Base-by-base conservation (phyloP, 306 rosid species). In the Cicer chorassanicum region DNA sequence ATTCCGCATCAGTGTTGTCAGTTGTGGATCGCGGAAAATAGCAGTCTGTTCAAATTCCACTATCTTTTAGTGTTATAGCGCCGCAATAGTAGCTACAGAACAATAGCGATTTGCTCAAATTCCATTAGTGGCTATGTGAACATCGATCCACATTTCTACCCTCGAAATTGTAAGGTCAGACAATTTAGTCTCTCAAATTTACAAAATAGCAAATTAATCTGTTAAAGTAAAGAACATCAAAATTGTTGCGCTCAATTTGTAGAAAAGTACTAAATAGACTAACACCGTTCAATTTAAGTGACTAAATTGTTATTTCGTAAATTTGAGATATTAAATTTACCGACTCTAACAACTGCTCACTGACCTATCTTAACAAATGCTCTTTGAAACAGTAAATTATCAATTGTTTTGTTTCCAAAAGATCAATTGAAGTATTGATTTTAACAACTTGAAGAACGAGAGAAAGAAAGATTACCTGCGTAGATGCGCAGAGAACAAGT, bases 401-500 rank as follows among this genome's bases (percentile, higher is more conserved):
- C 8, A 48, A 48, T 5, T 48, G 38, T 9, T 8, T 9, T 3
- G 34, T 3, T 54, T 54, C 13, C 0, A 57, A 57, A n/a, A 4
- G 11, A 56, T 56, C 7, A 9, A 24, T 24, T 7, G 13, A 11
- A 48, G 9, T 50, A n/a, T 2, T 50, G 18, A 50, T 29, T n/a
- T 6, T 2, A 44, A 44, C 54, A 12, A n/a, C 6, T 49, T 49
- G 54, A 50, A 51, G 9, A 6, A 18, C n/a, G 51, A 61, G 46
- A 51, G 29, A 65, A 72, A 62, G 65, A 75, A 24, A 15, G 36
- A 57, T 39, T 42, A 88, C 98, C 90, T 91, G 97, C 6, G 76
- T 10, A 41, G 90, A 83, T 14, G 90, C 90, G 90, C 92, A 91
- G 0, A 91, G 80, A 41, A 88, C 91, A 72, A 82, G 81, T 6